phyloP scores from a whole-genome alignment of 2,329 filamentous ascomycete species.

The Botrytis medusae region DNA sequence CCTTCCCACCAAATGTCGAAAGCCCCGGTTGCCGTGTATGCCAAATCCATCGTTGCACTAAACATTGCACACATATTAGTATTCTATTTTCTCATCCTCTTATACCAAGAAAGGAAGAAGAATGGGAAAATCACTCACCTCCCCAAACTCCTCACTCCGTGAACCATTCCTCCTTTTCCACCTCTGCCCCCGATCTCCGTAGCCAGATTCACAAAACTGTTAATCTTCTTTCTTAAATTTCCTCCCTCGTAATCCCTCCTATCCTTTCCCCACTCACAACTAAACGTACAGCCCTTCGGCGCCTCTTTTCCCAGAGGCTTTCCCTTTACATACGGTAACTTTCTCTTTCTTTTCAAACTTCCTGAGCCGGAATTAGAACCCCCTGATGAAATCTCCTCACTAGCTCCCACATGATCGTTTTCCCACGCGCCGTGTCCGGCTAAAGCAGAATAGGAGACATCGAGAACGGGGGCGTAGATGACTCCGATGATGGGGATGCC shows the following conservation, averaged over 20 bases:
- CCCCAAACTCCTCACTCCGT: constrained; percentile 70
- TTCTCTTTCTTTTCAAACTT: constrained; percentile 51
- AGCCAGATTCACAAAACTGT: constrained; percentile 75
- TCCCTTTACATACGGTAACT: constrained; percentile 61
- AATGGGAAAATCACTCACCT: constrained; percentile 41
- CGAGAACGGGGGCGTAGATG: constrained; percentile 69
- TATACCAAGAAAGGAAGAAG: background rate
- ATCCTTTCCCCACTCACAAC: constrained; percentile 80
- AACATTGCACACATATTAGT: background rate
- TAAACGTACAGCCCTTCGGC: constrained; percentile 68
- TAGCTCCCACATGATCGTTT: constrained; percentile 28
- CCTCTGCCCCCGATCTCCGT: constrained; percentile 60
- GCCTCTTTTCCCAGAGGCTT: constrained; percentile 63
- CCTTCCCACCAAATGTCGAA: constrained; percentile 85
- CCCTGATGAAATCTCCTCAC: background rate
- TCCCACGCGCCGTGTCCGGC: constrained; percentile 62
- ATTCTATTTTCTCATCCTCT: too few relatives aligned
- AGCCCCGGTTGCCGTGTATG: constrained; percentile 71
- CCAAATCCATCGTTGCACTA: constrained; percentile 71
- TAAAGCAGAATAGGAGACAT: constrained; percentile 69
- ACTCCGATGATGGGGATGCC: constrained; percentile 65
- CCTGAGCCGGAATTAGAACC: background rate
- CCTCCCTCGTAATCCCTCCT: constrained; percentile 63
- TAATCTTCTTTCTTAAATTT: constrained; percentile 69
- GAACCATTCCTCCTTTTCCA: constrained; percentile 75